A percentile compares a stretch with the other conserved stretches of the same genome.
Conservation (phyloP, 805 yeast species). For the Pichia nanzhaoensis region DNA sequence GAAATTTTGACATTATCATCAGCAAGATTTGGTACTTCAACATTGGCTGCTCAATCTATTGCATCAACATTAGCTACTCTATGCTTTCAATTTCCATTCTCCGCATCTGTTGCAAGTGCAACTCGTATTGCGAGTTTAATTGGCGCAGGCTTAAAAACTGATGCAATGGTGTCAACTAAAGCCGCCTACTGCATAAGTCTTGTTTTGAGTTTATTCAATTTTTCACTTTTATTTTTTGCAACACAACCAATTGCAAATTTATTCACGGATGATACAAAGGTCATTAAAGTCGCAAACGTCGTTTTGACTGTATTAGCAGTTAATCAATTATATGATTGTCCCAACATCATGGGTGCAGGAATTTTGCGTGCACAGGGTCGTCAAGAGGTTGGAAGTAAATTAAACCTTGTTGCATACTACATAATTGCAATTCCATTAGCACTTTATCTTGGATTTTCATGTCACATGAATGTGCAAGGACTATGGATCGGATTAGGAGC, state of each 20-base stretch:
- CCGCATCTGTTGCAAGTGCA: constrained; percentile 60
- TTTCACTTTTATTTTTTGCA: background rate
- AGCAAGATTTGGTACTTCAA: constrained; percentile 48
- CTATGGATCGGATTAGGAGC: constrained; percentile 21
- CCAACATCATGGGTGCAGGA: constrained; percentile 38
- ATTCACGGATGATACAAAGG: constrained; percentile 18
- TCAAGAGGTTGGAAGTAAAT: constrained; percentile 41
- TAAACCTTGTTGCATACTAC: constrained; percentile 51
- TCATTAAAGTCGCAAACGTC: constrained; percentile 10
- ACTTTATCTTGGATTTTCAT: constrained; percentile 42
- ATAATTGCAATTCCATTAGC: constrained; percentile 59
- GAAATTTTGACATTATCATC: constrained; percentile 60
- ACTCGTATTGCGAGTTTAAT: constrained; percentile 66
- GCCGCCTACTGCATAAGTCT: constrained; percentile 12
- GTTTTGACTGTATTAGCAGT: constrained; percentile 18
- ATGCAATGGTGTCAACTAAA: constrained; percentile 14
- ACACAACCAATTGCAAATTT: constrained; percentile 12
- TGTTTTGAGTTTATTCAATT: constrained; percentile 11
- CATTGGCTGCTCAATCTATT: constrained; percentile 61
- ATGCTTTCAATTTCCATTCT: constrained; percentile 61
- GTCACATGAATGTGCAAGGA: constrained; percentile 30
- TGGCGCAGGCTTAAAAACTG: constrained; percentile 38
- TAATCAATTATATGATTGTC: constrained; percentile 37
- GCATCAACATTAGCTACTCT: constrained; percentile 56
- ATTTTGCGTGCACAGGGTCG: constrained; percentile 45